These are phyloP conservation scores for Triangularia setosa DNA, from an alignment of 2,329 filamentous ascomycete species.

Conservation along the genomic window DNA sequence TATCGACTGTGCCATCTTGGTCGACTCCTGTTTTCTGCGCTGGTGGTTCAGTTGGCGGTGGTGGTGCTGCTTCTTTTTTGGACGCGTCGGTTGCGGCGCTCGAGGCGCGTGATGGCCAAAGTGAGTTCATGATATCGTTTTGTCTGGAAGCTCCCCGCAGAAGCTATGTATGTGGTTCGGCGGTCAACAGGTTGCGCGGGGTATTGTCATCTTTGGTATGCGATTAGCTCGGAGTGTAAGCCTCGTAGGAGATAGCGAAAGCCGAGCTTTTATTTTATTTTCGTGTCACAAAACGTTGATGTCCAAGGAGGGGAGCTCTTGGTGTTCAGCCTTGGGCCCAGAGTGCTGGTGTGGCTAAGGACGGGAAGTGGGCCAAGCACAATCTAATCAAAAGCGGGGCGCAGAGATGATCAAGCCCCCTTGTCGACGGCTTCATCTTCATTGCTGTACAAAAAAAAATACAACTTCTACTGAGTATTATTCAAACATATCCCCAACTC, in stretches of 20 bases:
- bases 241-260: slow-evolving; percentile 37
- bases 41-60: background rate
- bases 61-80: background rate
- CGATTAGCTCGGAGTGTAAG: slow-evolving; percentile 39
- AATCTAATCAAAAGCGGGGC: background rate
- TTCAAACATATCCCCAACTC: background rate
- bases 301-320: background rate
- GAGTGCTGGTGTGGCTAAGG: background rate
- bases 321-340: background rate
- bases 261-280: background rate
- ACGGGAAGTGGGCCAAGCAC: background rate
- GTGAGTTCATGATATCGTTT: slow-evolving; percentile 39
- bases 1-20: background rate
- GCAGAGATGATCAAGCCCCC: background rate
- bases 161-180: background rate
- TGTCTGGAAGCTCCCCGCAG: background rate
- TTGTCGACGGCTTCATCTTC: background rate
- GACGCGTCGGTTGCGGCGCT: slow-evolving; percentile 1
- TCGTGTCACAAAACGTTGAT: background rate
- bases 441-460: background rate
- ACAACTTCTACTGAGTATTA: background rate
- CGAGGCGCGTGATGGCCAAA: slow-evolving; percentile 24
- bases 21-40: background rate
- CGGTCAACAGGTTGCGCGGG: background rate
- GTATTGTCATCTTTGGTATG: background rate